Conservation (phyloP, 495 filamentous ascomycete genomes). For the Lepraria neglecta region DNA sequence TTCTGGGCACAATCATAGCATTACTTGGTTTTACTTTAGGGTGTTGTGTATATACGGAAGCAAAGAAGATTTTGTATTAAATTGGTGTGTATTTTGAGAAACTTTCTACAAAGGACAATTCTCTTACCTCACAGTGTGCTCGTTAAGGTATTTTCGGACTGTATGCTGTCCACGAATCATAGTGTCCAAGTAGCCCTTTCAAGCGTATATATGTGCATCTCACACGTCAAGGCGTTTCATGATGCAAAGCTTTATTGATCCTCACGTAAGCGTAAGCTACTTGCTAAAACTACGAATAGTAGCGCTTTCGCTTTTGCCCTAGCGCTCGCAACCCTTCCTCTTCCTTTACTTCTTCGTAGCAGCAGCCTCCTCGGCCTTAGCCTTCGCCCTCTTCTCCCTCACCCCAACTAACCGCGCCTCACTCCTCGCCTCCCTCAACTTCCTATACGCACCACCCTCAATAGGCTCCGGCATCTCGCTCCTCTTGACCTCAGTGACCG, state of each 20-base stretch:
- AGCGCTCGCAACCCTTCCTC: conserved; percentile 18
- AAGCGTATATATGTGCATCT: no score
- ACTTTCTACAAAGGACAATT: not conserved
- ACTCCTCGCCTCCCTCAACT: conserved; percentile 76
- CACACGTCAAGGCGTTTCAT: no score
- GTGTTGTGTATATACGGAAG: not conserved
- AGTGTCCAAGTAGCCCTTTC: no score
- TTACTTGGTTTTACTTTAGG: no score
- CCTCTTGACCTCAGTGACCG: conserved; percentile 73
- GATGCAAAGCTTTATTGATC: no score
- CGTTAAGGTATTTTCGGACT: no score
- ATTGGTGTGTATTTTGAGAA: no score
- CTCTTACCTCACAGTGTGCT: not conserved
- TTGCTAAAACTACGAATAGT: no score
- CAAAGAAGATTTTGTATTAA: not conserved
- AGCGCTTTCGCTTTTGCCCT: no score
- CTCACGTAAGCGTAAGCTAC: no score
- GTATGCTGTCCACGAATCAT: no score
- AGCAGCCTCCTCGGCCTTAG: conserved; percentile 83
- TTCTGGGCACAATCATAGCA: not conserved
- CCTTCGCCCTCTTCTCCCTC: conserved; percentile 88
- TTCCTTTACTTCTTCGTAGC: conserved; percentile 77
- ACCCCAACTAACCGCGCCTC: conserved; percentile 74
- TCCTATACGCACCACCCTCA: conserved; percentile 77
- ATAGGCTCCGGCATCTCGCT: conserved; percentile 61